Percentiles rank a stretch among this genome's conserved stretches.
Conservation (phyloP, 352 stramenopile genomes). For the Pilasporangium apinafurcum region DNA sequence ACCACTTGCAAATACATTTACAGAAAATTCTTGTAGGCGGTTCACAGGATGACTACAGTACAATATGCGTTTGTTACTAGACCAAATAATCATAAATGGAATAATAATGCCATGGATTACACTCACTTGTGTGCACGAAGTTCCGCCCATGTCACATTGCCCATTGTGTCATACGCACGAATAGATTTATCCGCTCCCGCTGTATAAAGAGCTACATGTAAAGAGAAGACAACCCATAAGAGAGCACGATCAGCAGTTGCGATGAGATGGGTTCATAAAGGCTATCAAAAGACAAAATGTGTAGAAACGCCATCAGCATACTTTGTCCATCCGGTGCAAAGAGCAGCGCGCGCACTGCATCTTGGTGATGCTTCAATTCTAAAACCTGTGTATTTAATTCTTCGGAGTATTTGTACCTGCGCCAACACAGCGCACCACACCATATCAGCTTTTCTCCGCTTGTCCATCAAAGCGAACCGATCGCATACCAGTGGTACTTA, state of each 20-base stretch:
- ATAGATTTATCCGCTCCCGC: slow-evolving; percentile 78
- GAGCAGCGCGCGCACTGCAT: slow-evolving; percentile 57
- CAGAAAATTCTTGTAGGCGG: slow-evolving; percentile 59
- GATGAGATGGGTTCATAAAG: background rate
- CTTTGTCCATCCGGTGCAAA: slow-evolving; percentile 77
- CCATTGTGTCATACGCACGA: slow-evolving; percentile 71
- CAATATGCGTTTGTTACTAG: slow-evolving; percentile 8
- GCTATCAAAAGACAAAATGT: background rate
- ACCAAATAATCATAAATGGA: background rate
- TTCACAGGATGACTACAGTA: slow-evolving; percentile 55
- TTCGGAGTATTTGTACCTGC: slow-evolving; percentile 80
- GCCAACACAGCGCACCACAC: too few species aligned
- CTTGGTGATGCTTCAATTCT: slow-evolving; percentile 70
- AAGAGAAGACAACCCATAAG: slow-evolving; percentile 3
- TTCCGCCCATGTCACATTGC: slow-evolving; percentile 73
- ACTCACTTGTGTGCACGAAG: slow-evolving; percentile 64
- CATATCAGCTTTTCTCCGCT: too few species aligned
- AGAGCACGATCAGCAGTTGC: slow-evolving; percentile 1
- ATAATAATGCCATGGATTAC: background rate
- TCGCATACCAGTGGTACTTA: slow-evolving; percentile 17
- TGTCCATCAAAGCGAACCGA: slow-evolving; percentile 1
- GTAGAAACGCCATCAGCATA: slow-evolving; percentile 24
- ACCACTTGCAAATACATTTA: slow-evolving; percentile 66
- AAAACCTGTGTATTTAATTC: slow-evolving; percentile 63
- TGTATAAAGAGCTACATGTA: slow-evolving; percentile 56